Evolutionary conservation across 331 rosid genomes (phyloP), one percentile per base, ranked within the genome.

Genomic region (Telfairia occidentalis): DNA sequence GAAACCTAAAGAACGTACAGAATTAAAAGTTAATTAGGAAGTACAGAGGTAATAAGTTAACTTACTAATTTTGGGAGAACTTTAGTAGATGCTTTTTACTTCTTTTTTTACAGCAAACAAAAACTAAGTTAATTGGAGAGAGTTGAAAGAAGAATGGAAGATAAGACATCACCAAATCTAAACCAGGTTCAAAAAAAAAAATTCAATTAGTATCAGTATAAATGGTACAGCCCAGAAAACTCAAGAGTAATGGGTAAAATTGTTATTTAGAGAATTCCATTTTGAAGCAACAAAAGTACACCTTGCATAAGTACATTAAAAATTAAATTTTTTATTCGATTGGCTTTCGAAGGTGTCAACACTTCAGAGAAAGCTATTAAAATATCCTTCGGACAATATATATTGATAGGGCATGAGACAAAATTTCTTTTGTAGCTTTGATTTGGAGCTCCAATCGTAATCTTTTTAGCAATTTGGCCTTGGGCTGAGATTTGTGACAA

Each of bases 1-100:
- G 83, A 34, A 74, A 89, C 86, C 98, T 91, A 79, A 76, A 49
- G 71, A 85, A 64, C 19, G 45, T 50, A 78, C 65, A 80, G 18
- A 52, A 9, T 83, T 32, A 80, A 9, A 21, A 9, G 29, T 53
- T 53, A 53, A 53, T 8, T 16, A 16, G 52, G 15, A 46, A 48
- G 53, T 48, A 48, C 53, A 48, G 21, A 63, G 9, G 46, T 65
- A 73, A 18, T 63, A 19, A 35, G 8, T 30, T 63, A 76, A 29
- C 37, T 78, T 42, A 3, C 66, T 28, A 75, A 46, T 59, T 59
- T 18, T 28, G 72, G 72, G 45, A 46, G 69, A 45, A 13, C 38
- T 71, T 82, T 38, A 57, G 34, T 77, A 69, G 15, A 38, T 34
- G 10, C 8, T 64, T 37, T 21, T 35, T 34, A 5, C 23, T 34